phyloP scores from a whole-genome alignment of 305 asterid genomes.

The Petunia hybrid region DNA sequence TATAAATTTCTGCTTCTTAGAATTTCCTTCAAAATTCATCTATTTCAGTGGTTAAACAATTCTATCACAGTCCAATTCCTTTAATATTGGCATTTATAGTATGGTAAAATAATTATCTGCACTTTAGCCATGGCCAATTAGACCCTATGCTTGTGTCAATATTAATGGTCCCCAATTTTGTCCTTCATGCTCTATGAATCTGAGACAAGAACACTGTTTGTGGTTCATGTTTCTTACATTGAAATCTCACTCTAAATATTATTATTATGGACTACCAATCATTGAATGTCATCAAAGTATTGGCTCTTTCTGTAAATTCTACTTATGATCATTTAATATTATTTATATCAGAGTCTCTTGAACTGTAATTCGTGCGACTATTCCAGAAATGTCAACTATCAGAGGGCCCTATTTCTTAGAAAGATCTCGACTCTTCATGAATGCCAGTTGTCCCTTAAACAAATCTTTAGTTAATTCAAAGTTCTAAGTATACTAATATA shows the following conservation, averaged over 20 bases:
- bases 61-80: neutral
- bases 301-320: conserved; percentile 6
- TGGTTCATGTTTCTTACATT: conserved; percentile 30
- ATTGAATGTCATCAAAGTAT: conserved; percentile 2
- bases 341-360: conserved; percentile 20
- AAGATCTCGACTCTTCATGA: conserved; percentile 38
- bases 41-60: neutral
- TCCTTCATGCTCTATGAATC: neutral
- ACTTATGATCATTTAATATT: neutral
- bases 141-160: conserved; percentile 12
- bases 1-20: neutral
- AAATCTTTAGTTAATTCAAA: conserved; percentile 18
- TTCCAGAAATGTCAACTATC: conserved; percentile 32
- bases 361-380: neutral
- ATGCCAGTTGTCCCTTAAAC: conserved; percentile 34
- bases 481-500: conserved; percentile 12
- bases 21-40: neutral
- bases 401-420: conserved; percentile 29
- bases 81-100: neutral
- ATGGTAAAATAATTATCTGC: neutral
- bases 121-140: neutral
- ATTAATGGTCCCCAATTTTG: conserved; percentile 7
- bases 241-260: neutral
- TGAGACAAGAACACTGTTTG: neutral
- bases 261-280: neutral